Base-by-base conservation (phyloP, 805 yeast species). In the Priceomyces carsonii region DNA sequence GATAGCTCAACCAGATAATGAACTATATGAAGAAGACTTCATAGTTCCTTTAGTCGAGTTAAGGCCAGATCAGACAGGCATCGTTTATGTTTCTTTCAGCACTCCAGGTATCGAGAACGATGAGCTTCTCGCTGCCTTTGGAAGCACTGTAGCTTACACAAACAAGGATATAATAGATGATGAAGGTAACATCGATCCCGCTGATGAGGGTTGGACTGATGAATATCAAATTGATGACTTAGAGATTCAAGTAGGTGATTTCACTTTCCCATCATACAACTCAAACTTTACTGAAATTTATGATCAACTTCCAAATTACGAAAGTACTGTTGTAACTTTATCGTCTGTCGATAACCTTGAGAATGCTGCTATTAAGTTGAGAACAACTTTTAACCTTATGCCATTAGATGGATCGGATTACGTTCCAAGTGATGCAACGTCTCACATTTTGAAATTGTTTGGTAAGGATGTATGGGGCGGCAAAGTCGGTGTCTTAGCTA, bases 211-310 rank as follows among this genome's bases (percentile, higher is more conserved):
- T 12, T 86, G 82, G 73, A 85, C 84, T 46, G 98, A 93, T 61
- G 96, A 90, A 62, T 93, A 91, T 63, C 93, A 83, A 57, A 77
- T 93, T 46, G 97, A 88, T 61, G 84, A 82, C 39, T 69, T 89
- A 51, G 79, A 77, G 39, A 57, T 91, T 37, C 63, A 64, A 6
- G 80, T 93, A 7, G 96, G 96, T 23, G 97, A 89, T 58, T 91
- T 80, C 62, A 71, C 88, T 39, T 63, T 69, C 36, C 95, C 96
- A 34, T 71, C 88, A 16, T 87, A 78, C 57, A 77, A 82, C 43
- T 87, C 93, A 27, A 78, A 81, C 62, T 89, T 89, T 57, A 77
- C 82, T 5, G 69, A 75, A 27, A 66, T 77, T 24, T 88, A 83
- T 71, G 96, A 86, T 50, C 87, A 80, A 60, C 70, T 90, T 44